These are phyloP conservation scores for Acidomyces sp. DNA, from an alignment of 495 filamentous ascomycete genomes.

Conservation along the genomic window DNA sequence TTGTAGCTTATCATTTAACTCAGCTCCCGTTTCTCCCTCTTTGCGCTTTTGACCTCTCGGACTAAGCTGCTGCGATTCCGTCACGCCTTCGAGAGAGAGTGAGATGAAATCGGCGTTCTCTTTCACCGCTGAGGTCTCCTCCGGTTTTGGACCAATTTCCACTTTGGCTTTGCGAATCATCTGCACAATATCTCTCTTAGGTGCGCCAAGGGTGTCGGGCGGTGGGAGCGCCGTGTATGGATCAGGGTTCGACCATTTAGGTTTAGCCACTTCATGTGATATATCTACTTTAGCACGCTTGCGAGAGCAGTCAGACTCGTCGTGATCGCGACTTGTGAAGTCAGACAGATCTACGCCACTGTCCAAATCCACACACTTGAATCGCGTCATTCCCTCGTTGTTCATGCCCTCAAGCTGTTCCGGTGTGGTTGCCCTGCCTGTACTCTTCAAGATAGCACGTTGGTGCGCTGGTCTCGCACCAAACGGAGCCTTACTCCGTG, in stretches of 20 bases:
- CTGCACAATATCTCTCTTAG: constrained; percentile 72
- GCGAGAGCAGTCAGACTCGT: constrained; percentile 27
- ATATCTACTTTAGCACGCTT: constrained; percentile 7
- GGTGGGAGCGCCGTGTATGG: constrained; percentile 76
- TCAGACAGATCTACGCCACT: constrained; percentile 42
- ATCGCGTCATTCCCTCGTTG: constrained; percentile 14
- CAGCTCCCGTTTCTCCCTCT: too few relatives aligned
- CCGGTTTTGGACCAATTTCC: constrained; percentile 25
- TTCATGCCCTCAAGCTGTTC: constrained; percentile 27
- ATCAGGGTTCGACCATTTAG: constrained; percentile 89
- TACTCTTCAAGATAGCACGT: constrained; percentile 9
- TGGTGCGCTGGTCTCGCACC: constrained; percentile 1
- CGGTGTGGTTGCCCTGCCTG: constrained; percentile 19
- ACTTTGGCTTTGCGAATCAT: constrained; percentile 75
- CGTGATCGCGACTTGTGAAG: constrained; percentile 33
- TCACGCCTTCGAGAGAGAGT: constrained; percentile 48
- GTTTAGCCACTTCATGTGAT: constrained; percentile 31
- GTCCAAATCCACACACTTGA: constrained; percentile 48
- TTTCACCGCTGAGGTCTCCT: constrained; percentile 40
- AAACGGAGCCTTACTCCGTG: constrained; percentile 2
- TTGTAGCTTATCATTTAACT: too few relatives aligned
- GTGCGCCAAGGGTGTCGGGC: constrained; percentile 46
- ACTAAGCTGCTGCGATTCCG: background rate
- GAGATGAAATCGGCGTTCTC: constrained; percentile 75
- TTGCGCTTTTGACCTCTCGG: too few relatives aligned